Percentiles rank a stretch among this genome's conserved stretches.
Evolutionary conservation across 2,329 filamentous ascomycete species (phyloP).

Genomic region (Penicillium oxalicum): DNA sequence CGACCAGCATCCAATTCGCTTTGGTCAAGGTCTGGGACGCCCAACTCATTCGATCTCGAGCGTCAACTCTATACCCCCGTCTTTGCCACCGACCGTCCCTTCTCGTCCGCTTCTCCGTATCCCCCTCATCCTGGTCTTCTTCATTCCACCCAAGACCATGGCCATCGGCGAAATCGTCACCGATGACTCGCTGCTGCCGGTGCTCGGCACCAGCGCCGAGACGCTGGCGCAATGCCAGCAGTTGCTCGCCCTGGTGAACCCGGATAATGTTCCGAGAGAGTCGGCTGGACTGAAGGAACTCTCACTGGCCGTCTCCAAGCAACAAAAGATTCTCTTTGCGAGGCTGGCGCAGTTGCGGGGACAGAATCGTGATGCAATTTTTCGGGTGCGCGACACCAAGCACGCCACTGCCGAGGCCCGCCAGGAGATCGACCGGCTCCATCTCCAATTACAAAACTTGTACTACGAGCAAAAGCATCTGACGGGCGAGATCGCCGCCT

Average conservation of each 20-base stretch:
- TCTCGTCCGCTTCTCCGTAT: neutral
- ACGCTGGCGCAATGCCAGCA: conserved; percentile 66
- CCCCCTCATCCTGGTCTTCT: neutral
- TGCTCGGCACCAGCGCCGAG: conserved; percentile 66
- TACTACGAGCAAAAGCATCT: conserved; percentile 94
- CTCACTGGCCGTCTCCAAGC: conserved; percentile 59
- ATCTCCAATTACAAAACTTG: conserved; percentile 88
- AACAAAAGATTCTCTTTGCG: conserved; percentile 74
- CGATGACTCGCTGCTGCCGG: conserved; percentile 59
- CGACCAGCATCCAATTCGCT: conserved; percentile 1
- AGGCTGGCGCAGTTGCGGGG: conserved; percentile 75
- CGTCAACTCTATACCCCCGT: neutral
- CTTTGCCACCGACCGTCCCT: neutral
- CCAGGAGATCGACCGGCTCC: conserved; percentile 84
- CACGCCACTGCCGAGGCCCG: conserved; percentile 76
- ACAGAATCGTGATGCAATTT: conserved; percentile 73
- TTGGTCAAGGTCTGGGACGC: neutral
- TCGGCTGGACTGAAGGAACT: conserved; percentile 45
- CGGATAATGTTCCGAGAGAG: conserved; percentile 37
- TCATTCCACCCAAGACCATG: conserved; percentile 36
- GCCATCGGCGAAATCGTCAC: conserved; percentile 55
- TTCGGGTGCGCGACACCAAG: conserved; percentile 80
- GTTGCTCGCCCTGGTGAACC: conserved; percentile 52
- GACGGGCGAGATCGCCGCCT: conserved; percentile 81
- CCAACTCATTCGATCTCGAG: neutral